A percentile compares a stretch with the other conserved stretches of the same genome.
Evolutionary conservation across 306 rosid species (phyloP).

Genomic region (Vigna unguiculata): DNA sequence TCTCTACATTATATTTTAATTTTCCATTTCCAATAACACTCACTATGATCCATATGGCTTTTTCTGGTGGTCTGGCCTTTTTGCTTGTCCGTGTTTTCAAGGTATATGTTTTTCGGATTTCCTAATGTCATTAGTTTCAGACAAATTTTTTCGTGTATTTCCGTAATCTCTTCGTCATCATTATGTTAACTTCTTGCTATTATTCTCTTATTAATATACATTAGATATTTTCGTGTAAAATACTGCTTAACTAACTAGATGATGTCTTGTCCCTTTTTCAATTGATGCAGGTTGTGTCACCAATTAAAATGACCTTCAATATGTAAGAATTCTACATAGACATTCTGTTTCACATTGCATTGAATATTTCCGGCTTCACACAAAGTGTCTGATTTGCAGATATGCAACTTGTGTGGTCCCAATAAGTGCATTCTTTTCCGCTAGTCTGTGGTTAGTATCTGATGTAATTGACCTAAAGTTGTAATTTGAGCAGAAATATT

Average conservation of each 20-base stretch:
- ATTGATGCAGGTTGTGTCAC: constrained; percentile 89
- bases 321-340: constrained; percentile 67
- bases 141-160: not conserved
- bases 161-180: not conserved
- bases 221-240: constrained; percentile 31
- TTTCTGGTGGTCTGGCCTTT: constrained; percentile 62
- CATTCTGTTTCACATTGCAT: constrained; percentile 36
- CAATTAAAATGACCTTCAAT: constrained; percentile 91
- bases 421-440: constrained; percentile 95
- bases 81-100: constrained; percentile 62
- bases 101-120: constrained; percentile 49
- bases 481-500: constrained; percentile 30
- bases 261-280: constrained; percentile 11
- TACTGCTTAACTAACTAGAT: constrained; percentile 23
- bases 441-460: constrained; percentile 94
- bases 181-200: constrained; percentile 35
- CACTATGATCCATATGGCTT: constrained; percentile 75
- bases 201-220: constrained; percentile 25
- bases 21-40: constrained; percentile 71
- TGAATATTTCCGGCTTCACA: constrained; percentile 41
- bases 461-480: constrained; percentile 31
- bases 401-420: constrained; percentile 94
- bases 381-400: constrained; percentile 62
- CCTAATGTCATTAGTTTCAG: constrained; percentile 38
- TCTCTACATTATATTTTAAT: constrained; percentile 63